Conservation (phyloP, 768 basidiomycete genomes). For the Rhizopogon roseolus region DNA sequence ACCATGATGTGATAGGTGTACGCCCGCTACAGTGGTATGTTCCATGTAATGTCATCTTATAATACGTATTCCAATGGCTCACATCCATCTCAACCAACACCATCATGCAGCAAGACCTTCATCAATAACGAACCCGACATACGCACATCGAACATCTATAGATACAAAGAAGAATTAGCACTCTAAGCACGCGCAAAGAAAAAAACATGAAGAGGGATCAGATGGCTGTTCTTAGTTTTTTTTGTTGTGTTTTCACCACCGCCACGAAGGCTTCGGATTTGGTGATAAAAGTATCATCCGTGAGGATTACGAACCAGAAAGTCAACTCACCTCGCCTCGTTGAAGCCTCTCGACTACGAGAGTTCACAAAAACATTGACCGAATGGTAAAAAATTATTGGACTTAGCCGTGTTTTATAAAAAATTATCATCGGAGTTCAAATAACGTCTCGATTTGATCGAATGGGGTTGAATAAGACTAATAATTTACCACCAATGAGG, state of each 20-base stretch:
- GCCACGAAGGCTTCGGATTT: slow-evolving; percentile 23
- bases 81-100: no score
- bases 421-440: no score
- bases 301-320: neutral
- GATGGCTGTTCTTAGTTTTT: slow-evolving; percentile 32
- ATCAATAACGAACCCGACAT: neutral
- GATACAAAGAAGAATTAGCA: neutral
- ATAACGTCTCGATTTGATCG: no score
- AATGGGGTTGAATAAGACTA: no score
- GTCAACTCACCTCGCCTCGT: neutral
- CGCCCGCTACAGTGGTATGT: no score
- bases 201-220: slow-evolving; percentile 11
- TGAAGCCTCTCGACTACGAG: neutral
- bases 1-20: neutral
- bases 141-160: neutral
- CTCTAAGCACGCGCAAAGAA: neutral
- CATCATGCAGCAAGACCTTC: neutral
- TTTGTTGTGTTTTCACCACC: slow-evolving; percentile 22
- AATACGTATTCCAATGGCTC: no score
- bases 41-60: no score
- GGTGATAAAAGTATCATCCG: slow-evolving; percentile 8
- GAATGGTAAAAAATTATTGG: no score
- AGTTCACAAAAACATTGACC: neutral
- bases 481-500: no score
- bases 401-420: no score